A percentile compares a stretch with the other conserved stretches of the same genome.
Evolutionary conservation across 192 early-diverging fungal species (phyloP).

Genomic region (Rhizoclosmatium sp.): DNA sequence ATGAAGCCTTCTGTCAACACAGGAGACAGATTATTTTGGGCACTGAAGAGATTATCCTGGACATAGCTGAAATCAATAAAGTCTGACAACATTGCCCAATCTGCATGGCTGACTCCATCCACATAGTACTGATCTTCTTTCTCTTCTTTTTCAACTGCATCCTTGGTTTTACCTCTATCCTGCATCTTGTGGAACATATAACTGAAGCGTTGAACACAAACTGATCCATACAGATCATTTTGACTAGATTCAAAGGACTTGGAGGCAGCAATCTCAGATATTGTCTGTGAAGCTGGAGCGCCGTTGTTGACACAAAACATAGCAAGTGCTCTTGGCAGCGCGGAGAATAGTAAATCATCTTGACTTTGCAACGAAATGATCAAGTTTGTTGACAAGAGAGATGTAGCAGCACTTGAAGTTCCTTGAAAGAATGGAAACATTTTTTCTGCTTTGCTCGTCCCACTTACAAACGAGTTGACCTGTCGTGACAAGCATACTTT

Average conservation of each 20-base stretch:
- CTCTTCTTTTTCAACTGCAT: neutral
- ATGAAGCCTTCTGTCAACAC: neutral
- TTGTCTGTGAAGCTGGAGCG: neutral
- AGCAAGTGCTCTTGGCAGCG: neutral
- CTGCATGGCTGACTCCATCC: neutral
- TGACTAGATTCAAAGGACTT: neutral
- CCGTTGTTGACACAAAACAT: neutral
- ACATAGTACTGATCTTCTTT: neutral
- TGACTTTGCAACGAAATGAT: too few species aligned
- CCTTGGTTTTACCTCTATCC: neutral
- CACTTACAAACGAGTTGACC: too few species aligned
- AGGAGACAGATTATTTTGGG: neutral
- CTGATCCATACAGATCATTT: too few species aligned
- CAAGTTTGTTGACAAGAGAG: too few species aligned
- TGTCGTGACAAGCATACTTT: too few species aligned
- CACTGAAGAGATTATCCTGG: neutral
- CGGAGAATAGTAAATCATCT: neutral
- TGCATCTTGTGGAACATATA: neutral
- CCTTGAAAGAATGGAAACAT: too few species aligned
- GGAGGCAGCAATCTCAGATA: neutral
- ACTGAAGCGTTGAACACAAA: too few species aligned
- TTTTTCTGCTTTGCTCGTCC: too few species aligned
- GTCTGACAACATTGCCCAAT: neutral
- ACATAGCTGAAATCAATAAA: neutral
- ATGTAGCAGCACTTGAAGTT: too few species aligned